These are phyloP conservation scores for Hapsidospora chrysogenum DNA, from an alignment of 495 filamentous ascomycete genomes.

Conservation along the genomic window DNA sequence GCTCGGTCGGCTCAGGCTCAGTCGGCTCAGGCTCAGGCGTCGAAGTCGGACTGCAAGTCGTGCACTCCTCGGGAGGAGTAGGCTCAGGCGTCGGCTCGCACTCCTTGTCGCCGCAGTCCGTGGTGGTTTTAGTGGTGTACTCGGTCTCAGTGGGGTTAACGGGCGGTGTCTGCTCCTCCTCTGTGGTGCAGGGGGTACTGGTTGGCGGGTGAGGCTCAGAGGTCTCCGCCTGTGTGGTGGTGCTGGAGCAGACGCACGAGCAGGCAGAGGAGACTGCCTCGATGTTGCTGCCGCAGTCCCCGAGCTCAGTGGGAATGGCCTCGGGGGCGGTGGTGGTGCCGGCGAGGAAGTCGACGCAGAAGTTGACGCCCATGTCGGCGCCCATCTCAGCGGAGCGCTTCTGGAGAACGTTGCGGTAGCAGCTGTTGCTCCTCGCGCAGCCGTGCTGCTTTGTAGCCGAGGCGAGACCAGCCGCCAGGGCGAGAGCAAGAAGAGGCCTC, in stretches of 20 bases:
- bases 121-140: constrained; percentile 11
- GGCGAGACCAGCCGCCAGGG: constrained; percentile 7
- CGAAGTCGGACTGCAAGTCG: not conserved
- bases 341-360: constrained; percentile 10
- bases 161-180: constrained; percentile 1
- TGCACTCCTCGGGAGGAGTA: not conserved
- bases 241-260: constrained; percentile 12
- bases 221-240: constrained; percentile 1
- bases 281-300: constrained; percentile 9
- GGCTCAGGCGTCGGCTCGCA: not conserved
- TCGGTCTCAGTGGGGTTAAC: constrained; percentile 6
- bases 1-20: not conserved
- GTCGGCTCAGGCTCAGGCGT: not conserved
- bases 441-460: constrained; percentile 4
- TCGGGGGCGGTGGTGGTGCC: constrained; percentile 9
- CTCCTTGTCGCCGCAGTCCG: not conserved
- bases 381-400: constrained; percentile 4
- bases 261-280: constrained; percentile 10
- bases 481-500: not conserved
- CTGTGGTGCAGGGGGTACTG: constrained; percentile 6
- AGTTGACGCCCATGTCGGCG: constrained; percentile 4
- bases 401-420: constrained; percentile 12
- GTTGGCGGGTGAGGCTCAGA: constrained; percentile 10
- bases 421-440: constrained; percentile 12
- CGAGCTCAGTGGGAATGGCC: constrained; percentile 11